Evolutionary conservation across 306 rosid genomes (phyloP), one percentile per base, ranked within the genome.

Genomic region (Castanospermum australe): DNA sequence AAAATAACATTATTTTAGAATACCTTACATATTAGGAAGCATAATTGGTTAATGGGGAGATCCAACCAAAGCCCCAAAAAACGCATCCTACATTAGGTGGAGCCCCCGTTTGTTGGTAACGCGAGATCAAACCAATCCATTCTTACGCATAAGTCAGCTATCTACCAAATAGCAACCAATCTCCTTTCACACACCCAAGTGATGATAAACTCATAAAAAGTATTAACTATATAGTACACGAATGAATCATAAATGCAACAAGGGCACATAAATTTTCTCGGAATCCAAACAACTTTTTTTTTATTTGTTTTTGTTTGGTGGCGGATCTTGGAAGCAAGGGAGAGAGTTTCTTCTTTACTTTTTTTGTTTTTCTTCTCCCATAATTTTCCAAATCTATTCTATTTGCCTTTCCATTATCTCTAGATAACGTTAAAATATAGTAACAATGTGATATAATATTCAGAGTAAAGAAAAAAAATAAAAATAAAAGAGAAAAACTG

Each of bases 131-230:
- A 77, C 61, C 80, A 72, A 65, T 78, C 21, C 54, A 30, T 35
- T 68, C 39, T 24, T 35, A 60, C 20, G 20, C 70, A 74, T 12
- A 79, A 76, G 81, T 78, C 79, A 83, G 30, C 83, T 83, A 80
- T 71, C 77, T 63, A 86, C 85, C 89, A 79, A 89, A 89, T 92
- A 59, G 84, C 87, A 82, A 74, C 84, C 83, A 86, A 78, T n/a
- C 83, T 86, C 65, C 77, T 83, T 82, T 62, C 82, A 72, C 73
- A 83, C 64, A 85, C 64, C 75, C 77, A 82, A 69, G 21, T 73
- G 15, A 75, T 41, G 50, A 79, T 45, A 2, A 61, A 36, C 5
- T 25, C 0, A 38, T 67, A 6, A 65, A 18, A 22, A 25, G 13
- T 8, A 71, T 17, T 20, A 17, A 71, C 61, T 56, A n/a, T 28